Evolutionary conservation across 768 basidiomycete species (phyloP), one percentile per base, ranked within the genome.

Genomic region (Rhodocollybia butyracea): DNA sequence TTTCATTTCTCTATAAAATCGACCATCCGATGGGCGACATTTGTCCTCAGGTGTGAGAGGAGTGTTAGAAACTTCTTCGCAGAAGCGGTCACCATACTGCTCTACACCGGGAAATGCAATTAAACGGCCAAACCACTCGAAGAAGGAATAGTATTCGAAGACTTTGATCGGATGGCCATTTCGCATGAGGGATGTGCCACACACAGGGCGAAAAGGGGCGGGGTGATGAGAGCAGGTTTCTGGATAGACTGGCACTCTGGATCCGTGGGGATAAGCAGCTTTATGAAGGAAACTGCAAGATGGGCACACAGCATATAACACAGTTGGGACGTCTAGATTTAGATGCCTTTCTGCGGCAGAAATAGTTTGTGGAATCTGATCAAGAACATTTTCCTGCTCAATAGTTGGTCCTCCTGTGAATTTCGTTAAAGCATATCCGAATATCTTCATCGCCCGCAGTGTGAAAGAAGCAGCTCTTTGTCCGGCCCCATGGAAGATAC

Each of bases 61-160:
- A 13, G 32, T 10, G 10, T 11, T 26, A 5, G 51, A 24, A 24
- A 29, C n/a, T 3, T 54, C 7, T 2, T n/a, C 32, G 24, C 36
- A 54, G 21, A 42, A 50, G 3, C 21, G 10, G 15, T 50, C 47
- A 2, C 22, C 47, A 31, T 50, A 50, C 3, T 17, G 13, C 30
- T 29, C 26, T 7, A 54, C 27, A 6, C 39, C 51, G 3, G 51
- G 51, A 8, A 40, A 19, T 24, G 51, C 51, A 15, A 54, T 41
- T 24, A 54, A 54, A 5, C 30, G 32, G 3, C 38, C 51, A 12
- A 54, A 54, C 51, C 51, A 54, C 2, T 54, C 51, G 2, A 40
- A 26, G 11, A 54, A 54, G 13, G 51, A 41, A 15, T 41, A 41
- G 11, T 54, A 42, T 3, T 54, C 17, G 21, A 40, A 54, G n/a